Percentiles rank a stretch among this genome's conserved stretches.
Conservation (phyloP, 1,284 basidiomycete genomes). For the Trichosporon faecale region DNA sequence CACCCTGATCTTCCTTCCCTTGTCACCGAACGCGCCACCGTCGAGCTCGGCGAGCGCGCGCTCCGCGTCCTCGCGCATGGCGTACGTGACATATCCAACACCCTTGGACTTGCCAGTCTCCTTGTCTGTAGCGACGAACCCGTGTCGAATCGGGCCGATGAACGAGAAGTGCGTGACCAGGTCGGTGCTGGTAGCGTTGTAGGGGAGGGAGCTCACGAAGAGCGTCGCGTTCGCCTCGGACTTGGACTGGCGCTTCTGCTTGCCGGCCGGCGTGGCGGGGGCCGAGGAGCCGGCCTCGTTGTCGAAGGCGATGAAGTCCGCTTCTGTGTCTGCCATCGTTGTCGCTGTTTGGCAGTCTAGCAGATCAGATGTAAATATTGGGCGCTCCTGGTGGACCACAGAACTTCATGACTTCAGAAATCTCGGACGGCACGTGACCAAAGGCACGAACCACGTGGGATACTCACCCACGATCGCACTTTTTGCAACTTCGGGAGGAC, state of each 20-base stretch:
- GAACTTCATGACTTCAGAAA: conserved; percentile 20
- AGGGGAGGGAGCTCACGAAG: conserved; percentile 63
- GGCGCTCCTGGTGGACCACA: not conserved
- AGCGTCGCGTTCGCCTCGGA: conserved; percentile 35
- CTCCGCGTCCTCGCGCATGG: conserved; percentile 83
- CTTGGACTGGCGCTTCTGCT: conserved; percentile 1
- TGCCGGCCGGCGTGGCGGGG: not conserved
- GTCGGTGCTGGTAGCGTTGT: conserved; percentile 83
- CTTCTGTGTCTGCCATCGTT: conserved; percentile 32
- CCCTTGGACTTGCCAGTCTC: conserved; percentile 84
- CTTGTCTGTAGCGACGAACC: conserved; percentile 76
- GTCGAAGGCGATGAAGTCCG: conserved; percentile 40
- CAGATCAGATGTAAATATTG: not conserved
- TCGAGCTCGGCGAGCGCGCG: conserved; percentile 62
- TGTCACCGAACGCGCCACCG: conserved; percentile 56
- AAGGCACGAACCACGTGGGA: not conserved
- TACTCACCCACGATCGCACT: not conserved
- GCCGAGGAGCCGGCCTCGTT: conserved; percentile 2
- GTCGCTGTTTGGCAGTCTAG: not conserved
- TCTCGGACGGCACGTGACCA: conserved; percentile 16
- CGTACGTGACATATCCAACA: conserved; percentile 96
- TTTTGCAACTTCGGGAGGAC: not conserved
- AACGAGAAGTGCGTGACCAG: conserved; percentile 91
- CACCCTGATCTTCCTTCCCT: conserved; percentile 68
- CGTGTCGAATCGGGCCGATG: conserved; percentile 87